These are phyloP conservation scores for Asclepias syriaca DNA, from an alignment of 257 asterid species.

Conservation along the genomic window DNA sequence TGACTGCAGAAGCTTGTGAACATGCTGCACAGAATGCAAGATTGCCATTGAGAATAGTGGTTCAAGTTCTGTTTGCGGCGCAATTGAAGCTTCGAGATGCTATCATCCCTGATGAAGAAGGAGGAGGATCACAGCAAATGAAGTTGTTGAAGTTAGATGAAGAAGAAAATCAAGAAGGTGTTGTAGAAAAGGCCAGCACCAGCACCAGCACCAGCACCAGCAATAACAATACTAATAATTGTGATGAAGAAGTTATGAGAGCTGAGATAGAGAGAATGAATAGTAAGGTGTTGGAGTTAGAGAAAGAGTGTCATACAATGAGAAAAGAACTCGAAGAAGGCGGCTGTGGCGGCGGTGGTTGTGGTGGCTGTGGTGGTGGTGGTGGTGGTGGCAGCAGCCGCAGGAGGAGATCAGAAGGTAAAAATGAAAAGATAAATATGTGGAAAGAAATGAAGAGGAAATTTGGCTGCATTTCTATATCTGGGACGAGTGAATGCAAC, in stretches of 20 bases:
- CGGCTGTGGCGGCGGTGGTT: not conserved
- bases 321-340: slow-evolving; percentile 50
- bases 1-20: slow-evolving; percentile 58
- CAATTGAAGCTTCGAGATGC: slow-evolving; percentile 58
- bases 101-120: slow-evolving; percentile 23
- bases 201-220: too few species aligned
- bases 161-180: slow-evolving; percentile 5
- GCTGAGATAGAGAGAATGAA: slow-evolving; percentile 68
- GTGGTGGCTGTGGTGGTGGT: slow-evolving; percentile 5
- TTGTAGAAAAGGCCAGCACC: slow-evolving; percentile 8
- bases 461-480: slow-evolving; percentile 49
- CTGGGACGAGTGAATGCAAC: slow-evolving; percentile 33
- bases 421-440: slow-evolving; percentile 35
- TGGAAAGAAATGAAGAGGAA: slow-evolving; percentile 95
- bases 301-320: slow-evolving; percentile 50
- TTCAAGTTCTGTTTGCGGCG: slow-evolving; percentile 54
- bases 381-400: not conserved
- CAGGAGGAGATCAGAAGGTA: not conserved
- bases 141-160: slow-evolving; percentile 20
- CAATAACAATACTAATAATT: not conserved
- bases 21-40: slow-evolving; percentile 61
- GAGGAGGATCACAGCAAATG: not conserved
- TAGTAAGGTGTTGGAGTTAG: slow-evolving; percentile 55
- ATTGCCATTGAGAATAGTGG: slow-evolving; percentile 62
- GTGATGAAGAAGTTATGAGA: slow-evolving; percentile 30